phyloP scores from a whole-genome alignment of 108 stramenopile genomes.

The Cyclotella choctawhatcheeana region DNA sequence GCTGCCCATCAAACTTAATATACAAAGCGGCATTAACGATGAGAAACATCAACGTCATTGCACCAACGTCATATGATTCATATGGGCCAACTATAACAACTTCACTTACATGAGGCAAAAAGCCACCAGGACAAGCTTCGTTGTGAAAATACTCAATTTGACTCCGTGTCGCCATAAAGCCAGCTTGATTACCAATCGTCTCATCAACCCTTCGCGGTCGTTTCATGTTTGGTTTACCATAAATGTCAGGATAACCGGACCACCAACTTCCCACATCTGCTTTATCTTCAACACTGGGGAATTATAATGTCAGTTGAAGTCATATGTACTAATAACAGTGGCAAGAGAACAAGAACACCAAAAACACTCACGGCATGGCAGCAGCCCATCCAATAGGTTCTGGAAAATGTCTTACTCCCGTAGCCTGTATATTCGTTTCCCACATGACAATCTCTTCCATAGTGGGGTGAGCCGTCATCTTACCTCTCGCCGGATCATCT shows the following conservation, averaged over 20 bases:
- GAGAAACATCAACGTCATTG: too few relatives aligned
- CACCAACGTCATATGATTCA: too few relatives aligned
- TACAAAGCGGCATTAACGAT: neutral
- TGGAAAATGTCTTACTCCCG: conserved; percentile 50
- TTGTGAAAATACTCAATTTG: conserved; percentile 56
- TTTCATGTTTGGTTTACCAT: conserved; percentile 35
- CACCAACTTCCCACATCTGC: conserved; percentile 63
- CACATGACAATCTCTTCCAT: conserved; percentile 63
- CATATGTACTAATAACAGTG: too few relatives aligned
- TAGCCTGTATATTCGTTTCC: conserved; percentile 69
- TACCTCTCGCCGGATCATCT: conserved; percentile 32
- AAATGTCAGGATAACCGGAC: conserved; percentile 47
- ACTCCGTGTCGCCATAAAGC: conserved; percentile 74
- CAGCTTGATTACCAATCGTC: conserved; percentile 67
- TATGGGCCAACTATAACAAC: neutral
- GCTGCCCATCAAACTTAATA: conserved; percentile 37
- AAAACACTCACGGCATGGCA: conserved; percentile 41
- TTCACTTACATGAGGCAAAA: conserved; percentile 60
- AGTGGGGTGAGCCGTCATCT: conserved; percentile 48
- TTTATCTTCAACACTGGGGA: conserved; percentile 16
- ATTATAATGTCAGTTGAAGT: too few relatives aligned
- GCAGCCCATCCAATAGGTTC: conserved; percentile 33
- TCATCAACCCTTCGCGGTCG: conserved; percentile 28
- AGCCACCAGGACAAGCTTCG: conserved; percentile 58
- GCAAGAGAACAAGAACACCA: too few relatives aligned